Base-by-base conservation (phyloP, 2,329 filamentous ascomycete species). In the Endothia cerciana region DNA sequence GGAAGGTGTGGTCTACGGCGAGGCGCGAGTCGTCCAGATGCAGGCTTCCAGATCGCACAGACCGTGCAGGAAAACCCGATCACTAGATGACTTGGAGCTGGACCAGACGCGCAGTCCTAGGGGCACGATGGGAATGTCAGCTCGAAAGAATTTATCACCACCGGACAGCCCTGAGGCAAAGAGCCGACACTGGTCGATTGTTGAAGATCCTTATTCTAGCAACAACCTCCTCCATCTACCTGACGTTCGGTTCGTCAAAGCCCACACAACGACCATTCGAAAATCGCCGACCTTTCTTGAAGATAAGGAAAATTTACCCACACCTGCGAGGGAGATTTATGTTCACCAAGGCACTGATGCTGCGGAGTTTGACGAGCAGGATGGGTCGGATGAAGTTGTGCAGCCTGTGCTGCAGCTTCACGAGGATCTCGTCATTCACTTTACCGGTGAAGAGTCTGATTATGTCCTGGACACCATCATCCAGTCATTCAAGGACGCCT, bases 371-470 rank as follows among this genome's bases (percentile, higher is more conserved):
- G 45, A 59, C 19, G 57, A 63, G 33, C 63, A 73, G 17, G 33
- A 68, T 1, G 68, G 70, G 17, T 49, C 66, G 8, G 63, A 73
- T 10, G 65, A 71, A 19, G 63, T 72, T 0, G 80, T 80, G 47
- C 75, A 79, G 41, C 77, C 83, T 0, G 78, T 87, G 0, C 76
- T 89, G 28, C 81, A 83, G 0, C 74, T 86, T 51, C 71, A 78
- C 0, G 87, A 89, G 70, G 84, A 89, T 67, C 72, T 88, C 1
- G 79, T 88, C 2, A 77, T 90, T 30, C 78, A 85, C 56, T 81
- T 89, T 64, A 82, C 80, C 17, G 78, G 81, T 10, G 80, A 80
- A 1, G 73, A 75, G 1, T 72, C 73, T 0, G 79, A 85, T 66
- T 66, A 73, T 1, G 71, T 82, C 0, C 73, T 88, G 1, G 80